Evolutionary conservation across 2,329 filamentous ascomycete genomes (phyloP), one percentile per base, ranked within the genome.

Genomic region (Lecanicillium sp.): DNA sequence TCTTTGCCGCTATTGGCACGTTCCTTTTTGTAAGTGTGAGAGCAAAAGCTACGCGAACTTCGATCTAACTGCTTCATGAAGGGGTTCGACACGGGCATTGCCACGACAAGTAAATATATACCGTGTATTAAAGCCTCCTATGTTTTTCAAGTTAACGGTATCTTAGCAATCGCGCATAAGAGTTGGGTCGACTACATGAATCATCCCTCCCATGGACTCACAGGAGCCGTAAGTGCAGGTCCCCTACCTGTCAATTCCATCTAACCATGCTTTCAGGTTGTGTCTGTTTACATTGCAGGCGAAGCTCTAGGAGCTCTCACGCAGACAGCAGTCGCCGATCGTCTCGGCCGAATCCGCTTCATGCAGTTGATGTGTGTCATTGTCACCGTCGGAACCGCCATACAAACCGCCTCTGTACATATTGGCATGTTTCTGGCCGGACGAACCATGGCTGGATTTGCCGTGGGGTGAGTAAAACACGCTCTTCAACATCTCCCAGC

Each of bases 1-100:
- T 74, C 28, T 77, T 76, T 52, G 73, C 73, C 28, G 71, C 71
- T 15, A 73, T 77, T 37, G 73, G 73, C 45, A 76, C 73, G 0
- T 75, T 76, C 52, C 60, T 77, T 39, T 78, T 74, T 51, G 70
- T 72, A 61, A 30, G 69, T 53, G 6, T 14, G 30, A 16, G 17
- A 9, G 12, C 17, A 33, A 15, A 33, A 6, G 18, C 25, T 5
- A 13, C 12, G 14, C 9, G 11, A 29, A 25, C 28, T 44, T 18
- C 15, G 19, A 33, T 33, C 37, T 27, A 22, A 41, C 40, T n/a
- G 5, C 15, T 6, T 3, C 3, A 25, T 11, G 6, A 17, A 73
- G 70, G 73, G 73, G 3, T 76, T 77, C 43, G 74, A 77, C 50
- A 76, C 73, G 1, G 73, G 73, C 19, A 77, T 77, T 40, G 73